A percentile compares a stretch with the other conserved stretches of the same genome.
phyloP scores from a whole-genome alignment of 371 early-diverging fungal species.

The Thermomucor indicae-seudaticae region DNA sequence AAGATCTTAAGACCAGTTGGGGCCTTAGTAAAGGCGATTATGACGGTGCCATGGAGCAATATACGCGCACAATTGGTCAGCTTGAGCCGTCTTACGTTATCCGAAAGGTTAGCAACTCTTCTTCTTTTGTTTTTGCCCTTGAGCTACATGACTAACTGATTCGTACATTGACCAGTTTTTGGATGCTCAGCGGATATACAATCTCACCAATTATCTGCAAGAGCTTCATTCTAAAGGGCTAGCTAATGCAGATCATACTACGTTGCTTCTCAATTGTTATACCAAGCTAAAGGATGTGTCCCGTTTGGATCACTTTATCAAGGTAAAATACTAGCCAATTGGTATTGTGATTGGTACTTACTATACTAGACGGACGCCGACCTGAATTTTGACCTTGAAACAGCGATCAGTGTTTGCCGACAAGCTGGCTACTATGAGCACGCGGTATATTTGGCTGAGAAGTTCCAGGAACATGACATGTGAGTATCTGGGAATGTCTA shows the following conservation, averaged over 20 bases:
- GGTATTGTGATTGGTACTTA: neutral
- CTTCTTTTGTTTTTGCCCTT: neutral
- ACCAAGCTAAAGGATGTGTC: conserved; percentile 88
- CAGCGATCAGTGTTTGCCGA: conserved; percentile 91
- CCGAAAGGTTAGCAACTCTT: conserved; percentile 57
- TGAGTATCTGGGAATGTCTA: conserved; percentile 28
- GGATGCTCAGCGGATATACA: conserved; percentile 90
- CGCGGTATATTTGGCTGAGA: conserved; percentile 82
- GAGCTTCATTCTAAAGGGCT: conserved; percentile 79
- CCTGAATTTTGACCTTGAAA: conserved; percentile 85
- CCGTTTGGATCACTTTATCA: conserved; percentile 82
- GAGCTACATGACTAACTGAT: neutral
- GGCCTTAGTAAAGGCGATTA: conserved; percentile 73
- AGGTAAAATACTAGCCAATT: conserved; percentile 29
- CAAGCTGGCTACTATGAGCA: conserved; percentile 86
- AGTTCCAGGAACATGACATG: conserved; percentile 77
- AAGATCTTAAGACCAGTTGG: neutral
- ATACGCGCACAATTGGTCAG: conserved; percentile 87
- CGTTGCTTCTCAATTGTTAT: conserved; percentile 94
- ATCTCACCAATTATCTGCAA: conserved; percentile 85
- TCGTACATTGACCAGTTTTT: conserved; percentile 59
- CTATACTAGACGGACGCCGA: conserved; percentile 56
- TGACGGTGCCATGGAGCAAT: conserved; percentile 90
- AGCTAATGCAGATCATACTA: conserved; percentile 93
- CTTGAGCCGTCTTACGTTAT: conserved; percentile 95